Percentiles rank a stretch among this genome's conserved stretches.
Evolutionary conservation across 805 yeast species (phyloP).

Genomic region (Dipodascus albidus): DNA sequence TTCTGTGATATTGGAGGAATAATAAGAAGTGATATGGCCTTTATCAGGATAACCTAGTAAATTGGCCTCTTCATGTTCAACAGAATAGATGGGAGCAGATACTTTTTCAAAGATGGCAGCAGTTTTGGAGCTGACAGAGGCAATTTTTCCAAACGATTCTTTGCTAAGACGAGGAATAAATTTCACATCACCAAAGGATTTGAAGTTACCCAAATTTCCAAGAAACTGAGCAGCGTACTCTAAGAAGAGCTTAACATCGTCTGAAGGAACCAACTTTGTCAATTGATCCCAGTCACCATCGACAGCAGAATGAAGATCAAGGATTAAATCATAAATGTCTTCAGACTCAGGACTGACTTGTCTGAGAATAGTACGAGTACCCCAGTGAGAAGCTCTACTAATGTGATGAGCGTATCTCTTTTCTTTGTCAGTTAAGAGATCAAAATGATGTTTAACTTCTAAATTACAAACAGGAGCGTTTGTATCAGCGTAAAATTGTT

Average conservation of each 20-base stretch:
- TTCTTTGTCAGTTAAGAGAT: conserved; percentile 45
- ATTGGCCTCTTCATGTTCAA: conserved; percentile 34
- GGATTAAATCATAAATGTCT: conserved; percentile 55
- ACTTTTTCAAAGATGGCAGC: conserved; percentile 22
- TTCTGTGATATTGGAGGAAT: conserved; percentile 43
- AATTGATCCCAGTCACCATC: conserved; percentile 39
- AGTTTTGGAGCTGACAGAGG: conserved; percentile 30
- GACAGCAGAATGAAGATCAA: conserved; percentile 42
- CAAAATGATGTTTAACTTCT: conserved; percentile 58
- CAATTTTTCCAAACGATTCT: conserved; percentile 39
- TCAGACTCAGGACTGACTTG: conserved; percentile 81
- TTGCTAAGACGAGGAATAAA: conserved; percentile 55
- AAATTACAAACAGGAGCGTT: conserved; percentile 63
- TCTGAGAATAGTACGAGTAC: conserved; percentile 66
- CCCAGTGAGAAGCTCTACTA: conserved; percentile 75
- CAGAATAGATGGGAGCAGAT: conserved; percentile 36
- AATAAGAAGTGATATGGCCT: conserved; percentile 69
- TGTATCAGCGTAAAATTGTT: conserved; percentile 34
- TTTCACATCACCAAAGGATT: conserved; percentile 82
- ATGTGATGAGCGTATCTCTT: conserved; percentile 74
- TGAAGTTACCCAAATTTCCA: conserved; percentile 60
- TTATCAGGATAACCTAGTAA: conserved; percentile 69
- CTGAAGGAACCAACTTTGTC: conserved; percentile 37
- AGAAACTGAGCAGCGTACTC: conserved; percentile 57
- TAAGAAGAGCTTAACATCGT: conserved; percentile 32